Evolutionary conservation across 169 alveolate genomes (phyloP).

Genomic region (Ichthyophthirius multifiliis): DNA sequence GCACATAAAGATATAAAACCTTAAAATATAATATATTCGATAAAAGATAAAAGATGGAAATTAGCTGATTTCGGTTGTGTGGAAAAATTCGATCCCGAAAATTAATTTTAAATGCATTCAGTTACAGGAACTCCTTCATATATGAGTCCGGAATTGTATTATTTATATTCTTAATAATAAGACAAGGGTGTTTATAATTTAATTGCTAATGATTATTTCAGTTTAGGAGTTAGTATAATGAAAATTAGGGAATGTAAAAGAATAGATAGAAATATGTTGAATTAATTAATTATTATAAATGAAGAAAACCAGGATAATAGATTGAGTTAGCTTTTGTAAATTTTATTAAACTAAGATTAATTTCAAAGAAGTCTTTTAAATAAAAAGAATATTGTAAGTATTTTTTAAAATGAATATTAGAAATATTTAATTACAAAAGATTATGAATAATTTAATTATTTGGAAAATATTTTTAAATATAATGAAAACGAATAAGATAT

Average conservation of each 20-base stretch:
- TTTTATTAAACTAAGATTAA: background rate
- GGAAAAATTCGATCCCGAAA: background rate
- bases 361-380: background rate
- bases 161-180: background rate
- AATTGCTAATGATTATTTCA: background rate
- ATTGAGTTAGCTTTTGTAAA: background rate
- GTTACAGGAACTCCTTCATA: slow-evolving; percentile 5
- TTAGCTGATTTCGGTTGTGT: slow-evolving; percentile 2
- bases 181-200: background rate
- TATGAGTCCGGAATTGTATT: slow-evolving; percentile 1
- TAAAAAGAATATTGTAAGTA: background rate
- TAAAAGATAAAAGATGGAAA: background rate
- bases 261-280: background rate
- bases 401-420: background rate
- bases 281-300: background rate
- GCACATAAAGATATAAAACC: slow-evolving; percentile 4
- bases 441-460: background rate
- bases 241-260: background rate
- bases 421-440: background rate
- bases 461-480: background rate
- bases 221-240: background rate
- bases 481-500: background rate
- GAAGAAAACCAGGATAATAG: background rate
- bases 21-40: background rate
- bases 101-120: background rate